Conservation (phyloP, 805 yeast species). For the Metschnikowia shivogae region DNA sequence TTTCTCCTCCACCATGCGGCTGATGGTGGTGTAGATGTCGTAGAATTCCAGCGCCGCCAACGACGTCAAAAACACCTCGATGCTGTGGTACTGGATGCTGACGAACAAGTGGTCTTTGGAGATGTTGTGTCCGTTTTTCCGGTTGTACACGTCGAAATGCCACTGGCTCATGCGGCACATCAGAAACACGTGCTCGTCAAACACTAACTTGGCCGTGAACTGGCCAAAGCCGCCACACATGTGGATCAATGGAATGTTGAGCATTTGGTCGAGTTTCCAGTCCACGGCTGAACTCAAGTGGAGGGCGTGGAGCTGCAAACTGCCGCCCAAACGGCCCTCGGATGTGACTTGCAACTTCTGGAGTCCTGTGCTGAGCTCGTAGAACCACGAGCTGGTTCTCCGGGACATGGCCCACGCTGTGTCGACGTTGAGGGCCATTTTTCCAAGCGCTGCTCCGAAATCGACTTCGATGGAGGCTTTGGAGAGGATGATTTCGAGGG, state of each 20-base stretch:
- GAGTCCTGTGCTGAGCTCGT: constrained; percentile 59
- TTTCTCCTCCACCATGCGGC: constrained; percentile 70
- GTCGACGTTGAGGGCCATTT: constrained; percentile 50
- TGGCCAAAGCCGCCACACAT: constrained; percentile 53
- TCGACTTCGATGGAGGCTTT: constrained; percentile 59
- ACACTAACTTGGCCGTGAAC: constrained; percentile 58
- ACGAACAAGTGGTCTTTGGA: constrained; percentile 61
- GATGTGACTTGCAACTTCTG: constrained; percentile 49
- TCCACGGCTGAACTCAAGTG: constrained; percentile 61
- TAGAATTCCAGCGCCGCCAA: constrained; percentile 78
- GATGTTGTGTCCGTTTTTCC: constrained; percentile 46
- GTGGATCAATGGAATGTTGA: constrained; percentile 64
- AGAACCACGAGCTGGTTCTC: constrained; percentile 67
- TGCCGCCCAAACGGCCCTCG: constrained; percentile 79
- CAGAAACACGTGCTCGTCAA: constrained; percentile 84
- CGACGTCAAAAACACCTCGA: constrained; percentile 70
- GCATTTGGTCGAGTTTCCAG: constrained; percentile 53
- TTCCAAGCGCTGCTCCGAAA: constrained; percentile 81
- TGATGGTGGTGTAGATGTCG: constrained; percentile 69
- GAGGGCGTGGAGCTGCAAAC: constrained; percentile 45
- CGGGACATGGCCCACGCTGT: constrained; percentile 65
- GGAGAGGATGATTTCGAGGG: constrained; percentile 51
- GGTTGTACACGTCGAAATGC: constrained; percentile 61
- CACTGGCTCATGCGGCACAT: constrained; percentile 50
- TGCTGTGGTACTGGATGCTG: constrained; percentile 43